Conservation (phyloP, 768 basidiomycete species). For the Tephrocybe sp. region DNA sequence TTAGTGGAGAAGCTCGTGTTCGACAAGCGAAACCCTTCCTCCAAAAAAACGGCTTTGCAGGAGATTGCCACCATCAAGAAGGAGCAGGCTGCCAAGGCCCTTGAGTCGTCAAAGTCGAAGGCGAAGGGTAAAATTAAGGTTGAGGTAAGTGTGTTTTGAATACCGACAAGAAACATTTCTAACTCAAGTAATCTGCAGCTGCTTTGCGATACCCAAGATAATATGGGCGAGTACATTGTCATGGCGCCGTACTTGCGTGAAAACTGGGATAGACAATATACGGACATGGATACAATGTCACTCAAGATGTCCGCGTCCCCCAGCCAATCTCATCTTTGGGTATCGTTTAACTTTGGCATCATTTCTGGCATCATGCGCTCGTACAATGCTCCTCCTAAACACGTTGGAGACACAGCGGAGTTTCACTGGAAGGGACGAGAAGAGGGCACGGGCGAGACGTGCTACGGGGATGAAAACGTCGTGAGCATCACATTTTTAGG, state of each 20-base stretch:
- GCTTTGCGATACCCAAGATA: not conserved
- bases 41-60: slow-evolving; percentile 3
- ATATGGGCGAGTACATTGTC: slow-evolving; percentile 14
- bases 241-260: slow-evolving; percentile 20
- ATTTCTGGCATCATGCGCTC: slow-evolving; percentile 26
- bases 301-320: slow-evolving; percentile 25
- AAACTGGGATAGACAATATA: slow-evolving; percentile 13
- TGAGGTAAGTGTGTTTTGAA: not conserved
- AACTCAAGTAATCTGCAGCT: not conserved
- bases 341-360: slow-evolving; percentile 25
- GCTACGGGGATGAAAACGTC: slow-evolving; percentile 18
- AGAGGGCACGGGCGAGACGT: slow-evolving; percentile 16
- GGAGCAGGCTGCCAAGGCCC: not conserved
- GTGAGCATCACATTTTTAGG: slow-evolving; percentile 23
- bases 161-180: no score
- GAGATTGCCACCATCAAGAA: slow-evolving; percentile 4
- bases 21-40: slow-evolving; percentile 5
- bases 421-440: slow-evolving; percentile 28
- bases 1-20: slow-evolving; percentile 12
- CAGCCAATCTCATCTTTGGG: slow-evolving; percentile 26
- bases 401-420: slow-evolving; percentile 12
- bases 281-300: slow-evolving; percentile 2
- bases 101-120: not conserved
- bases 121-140: not conserved
- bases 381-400: slow-evolving; percentile 9